Conservation (phyloP, 2,329 filamentous ascomycete species). For the Neocatenulostroma microsporum region DNA sequence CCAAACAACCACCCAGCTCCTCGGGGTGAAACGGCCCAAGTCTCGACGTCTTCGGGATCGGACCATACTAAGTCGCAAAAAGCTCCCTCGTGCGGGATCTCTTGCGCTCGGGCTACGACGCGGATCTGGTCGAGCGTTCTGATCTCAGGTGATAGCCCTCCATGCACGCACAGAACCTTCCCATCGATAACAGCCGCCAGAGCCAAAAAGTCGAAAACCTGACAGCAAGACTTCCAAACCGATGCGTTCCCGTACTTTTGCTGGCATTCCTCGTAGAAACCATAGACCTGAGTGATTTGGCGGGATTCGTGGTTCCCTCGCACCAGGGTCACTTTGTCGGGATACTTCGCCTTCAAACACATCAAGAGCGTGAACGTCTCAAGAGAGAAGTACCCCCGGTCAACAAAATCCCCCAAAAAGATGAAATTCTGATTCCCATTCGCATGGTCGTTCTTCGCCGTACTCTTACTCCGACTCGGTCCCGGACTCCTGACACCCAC, state of each 20-base stretch:
- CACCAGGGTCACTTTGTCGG: slow-evolving; percentile 64
- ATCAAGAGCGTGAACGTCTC: slow-evolving; percentile 66
- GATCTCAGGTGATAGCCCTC: slow-evolving; percentile 64
- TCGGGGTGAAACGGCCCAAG: slow-evolving; percentile 59
- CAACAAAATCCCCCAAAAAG: slow-evolving; percentile 66
- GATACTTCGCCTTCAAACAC: slow-evolving; percentile 65
- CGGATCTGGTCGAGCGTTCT: slow-evolving; percentile 68
- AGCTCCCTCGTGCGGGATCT: slow-evolving; percentile 68
- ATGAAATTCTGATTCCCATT: slow-evolving; percentile 62
- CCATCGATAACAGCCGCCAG: slow-evolving; percentile 67
- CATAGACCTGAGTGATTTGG: slow-evolving; percentile 71
- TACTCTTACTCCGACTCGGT: slow-evolving; percentile 30
- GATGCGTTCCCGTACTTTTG: slow-evolving; percentile 71
- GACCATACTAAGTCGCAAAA: slow-evolving; percentile 73
- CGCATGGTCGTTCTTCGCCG: slow-evolving; percentile 34
- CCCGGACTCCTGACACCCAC: slow-evolving; percentile 33
- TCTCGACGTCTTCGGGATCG: slow-evolving; percentile 62
- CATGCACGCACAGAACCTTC: slow-evolving; percentile 65
- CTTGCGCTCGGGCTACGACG: slow-evolving; percentile 64
- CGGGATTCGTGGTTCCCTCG: slow-evolving; percentile 69
- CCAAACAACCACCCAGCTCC: slow-evolving; percentile 62
- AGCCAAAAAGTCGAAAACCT: slow-evolving; percentile 70
- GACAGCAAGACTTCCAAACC: slow-evolving; percentile 72
- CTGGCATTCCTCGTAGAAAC: slow-evolving; percentile 70
- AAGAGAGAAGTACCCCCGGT: slow-evolving; percentile 65